Base-by-base conservation (phyloP, 148 eudicot genomes). In the Vaccinium myrtillus region DNA sequence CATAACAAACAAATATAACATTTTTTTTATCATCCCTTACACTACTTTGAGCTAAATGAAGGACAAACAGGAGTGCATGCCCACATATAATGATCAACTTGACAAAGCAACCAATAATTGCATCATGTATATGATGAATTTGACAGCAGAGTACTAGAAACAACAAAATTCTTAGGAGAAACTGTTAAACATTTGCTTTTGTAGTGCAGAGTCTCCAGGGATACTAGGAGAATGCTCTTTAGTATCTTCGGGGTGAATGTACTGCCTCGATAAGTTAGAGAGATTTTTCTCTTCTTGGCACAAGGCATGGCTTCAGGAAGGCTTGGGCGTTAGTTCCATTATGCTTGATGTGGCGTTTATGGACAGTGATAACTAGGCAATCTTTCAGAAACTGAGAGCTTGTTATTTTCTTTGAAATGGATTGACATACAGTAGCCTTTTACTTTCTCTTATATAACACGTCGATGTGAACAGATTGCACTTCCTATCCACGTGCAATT, bases 241-340 rank as follows among this genome's bases (percentile, higher is more conserved):
- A 23, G 13, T 8, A n/a, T 67, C 16, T 69, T 13, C 14, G 74
- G 43, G 5, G 74, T 69, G 5, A 69, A 27, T 27, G 18, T 12
- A 27, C 5, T 30, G 43, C 43, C 16, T 69, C 15, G 18, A 2
- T 27, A 39, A 4, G 74, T 67, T 25, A 67, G 73, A 25, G 36
- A 67, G 73, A 48, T 50, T n/a, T 51, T 71, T 15, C 76, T 71
- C 76, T 71, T 32, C 46, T 36, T 32, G 76, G 48, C 48, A 71
- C 46, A 71, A 36, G 76, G 76, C 75, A 32, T 15, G 8, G 77
- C 77, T 73, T 73, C 50, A 73, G 49, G n/a, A 39, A 73, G 77
- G 77, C 77, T 18, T 73, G 50, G 77, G 49, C 16, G 23, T 32
- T 36, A 39, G 77, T 39, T 73, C 12, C 10, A n/a, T 39, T 73